Percentiles rank a stretch among this genome's conserved stretches.
These are phyloP conservation scores for Leucocoprinus birnbaumii DNA, from an alignment of 768 basidiomycete species.

Conservation along the genomic window DNA sequence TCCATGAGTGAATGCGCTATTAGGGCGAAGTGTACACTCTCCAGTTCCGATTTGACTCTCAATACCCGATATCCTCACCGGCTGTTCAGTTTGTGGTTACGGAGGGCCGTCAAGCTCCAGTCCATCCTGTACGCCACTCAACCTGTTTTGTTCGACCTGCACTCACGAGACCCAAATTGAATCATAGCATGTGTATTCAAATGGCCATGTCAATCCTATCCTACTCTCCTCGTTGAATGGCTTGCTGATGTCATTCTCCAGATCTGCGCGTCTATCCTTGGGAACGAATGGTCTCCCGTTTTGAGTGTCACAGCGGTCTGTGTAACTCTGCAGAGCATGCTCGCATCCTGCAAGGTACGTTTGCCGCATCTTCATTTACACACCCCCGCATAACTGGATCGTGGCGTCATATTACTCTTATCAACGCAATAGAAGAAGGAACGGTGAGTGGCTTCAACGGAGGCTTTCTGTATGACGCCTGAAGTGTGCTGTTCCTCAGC, in stretches of 20 bases:
- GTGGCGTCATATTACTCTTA: not conserved
- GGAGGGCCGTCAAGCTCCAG: slow-evolving; percentile 60
- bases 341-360: slow-evolving; percentile 84
- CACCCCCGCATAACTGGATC: too few species aligned
- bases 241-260: slow-evolving; percentile 24
- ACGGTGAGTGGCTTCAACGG: slow-evolving; percentile 41
- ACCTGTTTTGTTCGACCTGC: slow-evolving; percentile 3
- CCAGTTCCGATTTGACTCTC: slow-evolving; percentile 77
- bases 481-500: slow-evolving; percentile 31
- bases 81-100: slow-evolving; percentile 83
- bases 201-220: slow-evolving; percentile 64
- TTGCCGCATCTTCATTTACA: too few species aligned
- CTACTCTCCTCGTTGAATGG: not conserved
- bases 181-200: slow-evolving; percentile 78
- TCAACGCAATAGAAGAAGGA: slow-evolving; percentile 59
- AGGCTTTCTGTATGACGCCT: not conserved
- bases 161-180: slow-evolving; percentile 8
- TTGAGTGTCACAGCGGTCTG: slow-evolving; percentile 79
- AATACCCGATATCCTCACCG: slow-evolving; percentile 86
- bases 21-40: slow-evolving; percentile 77
- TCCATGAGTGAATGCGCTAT: not conserved
- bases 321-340: slow-evolving; percentile 88
- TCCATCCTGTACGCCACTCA: slow-evolving; percentile 65
- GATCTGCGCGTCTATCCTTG: slow-evolving; percentile 90
- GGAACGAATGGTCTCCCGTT: slow-evolving; percentile 90